These are phyloP conservation scores for Moricandia arvensis DNA, from an alignment of 345 rosid genomes.

Conservation along the genomic window DNA sequence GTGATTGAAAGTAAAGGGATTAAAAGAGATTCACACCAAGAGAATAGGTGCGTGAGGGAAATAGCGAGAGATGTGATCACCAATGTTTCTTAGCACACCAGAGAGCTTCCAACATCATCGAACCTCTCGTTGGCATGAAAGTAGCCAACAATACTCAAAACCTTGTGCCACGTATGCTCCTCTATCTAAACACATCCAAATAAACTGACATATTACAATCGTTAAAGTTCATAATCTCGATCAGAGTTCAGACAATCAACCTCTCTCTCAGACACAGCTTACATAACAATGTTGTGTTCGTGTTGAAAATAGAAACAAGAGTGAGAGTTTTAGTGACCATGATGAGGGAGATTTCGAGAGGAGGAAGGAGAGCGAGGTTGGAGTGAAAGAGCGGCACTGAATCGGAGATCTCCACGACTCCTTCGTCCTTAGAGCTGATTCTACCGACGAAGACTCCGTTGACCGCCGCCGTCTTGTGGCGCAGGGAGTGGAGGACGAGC, in stretches of 20 bases:
- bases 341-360: slow-evolving; percentile 91
- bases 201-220: neutral
- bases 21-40: slow-evolving; percentile 52
- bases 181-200: slow-evolving; percentile 51
- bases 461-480: slow-evolving; percentile 77
- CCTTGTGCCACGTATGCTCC: slow-evolving; percentile 71
- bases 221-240: neutral
- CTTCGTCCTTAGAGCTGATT: slow-evolving; percentile 45
- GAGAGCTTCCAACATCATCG: slow-evolving; percentile 70
- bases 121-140: slow-evolving; percentile 92
- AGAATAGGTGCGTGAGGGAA: slow-evolving; percentile 73
- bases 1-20: neutral
- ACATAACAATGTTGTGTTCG: too few relatives aligned
- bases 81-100: slow-evolving; percentile 75
- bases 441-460: slow-evolving; percentile 81
- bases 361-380: slow-evolving; percentile 80
- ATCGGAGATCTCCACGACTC: slow-evolving; percentile 66
- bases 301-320: neutral
- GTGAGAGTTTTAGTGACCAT: slow-evolving; percentile 40
- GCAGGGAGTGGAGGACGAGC: slow-evolving; percentile 77
- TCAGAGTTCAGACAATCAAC: too few relatives aligned
- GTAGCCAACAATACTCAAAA: slow-evolving; percentile 74
- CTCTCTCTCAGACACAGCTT: too few relatives aligned
- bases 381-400: slow-evolving; percentile 93
- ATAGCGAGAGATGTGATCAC: slow-evolving; percentile 80